A percentile compares a stretch with the other conserved stretches of the same genome.
These are phyloP conservation scores for Penicillium cinerascens DNA, from an alignment of 495 filamentous ascomycete genomes.

Conservation along the genomic window DNA sequence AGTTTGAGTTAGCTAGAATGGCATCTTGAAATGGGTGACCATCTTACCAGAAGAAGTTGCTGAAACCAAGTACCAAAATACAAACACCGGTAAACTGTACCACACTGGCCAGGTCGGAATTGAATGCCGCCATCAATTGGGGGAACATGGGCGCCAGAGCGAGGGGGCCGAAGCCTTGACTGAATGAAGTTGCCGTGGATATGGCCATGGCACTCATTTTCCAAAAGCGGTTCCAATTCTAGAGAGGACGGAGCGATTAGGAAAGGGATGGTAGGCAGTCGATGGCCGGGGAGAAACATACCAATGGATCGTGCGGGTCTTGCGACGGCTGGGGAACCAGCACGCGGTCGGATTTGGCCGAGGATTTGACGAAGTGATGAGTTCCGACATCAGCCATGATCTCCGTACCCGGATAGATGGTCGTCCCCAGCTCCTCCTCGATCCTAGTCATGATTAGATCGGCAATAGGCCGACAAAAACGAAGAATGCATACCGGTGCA, in stretches of 20 bases:
- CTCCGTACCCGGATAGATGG: conserved; percentile 60
- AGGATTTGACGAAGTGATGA: conserved; percentile 59
- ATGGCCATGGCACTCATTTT: conserved; percentile 45
- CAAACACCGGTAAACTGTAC: conserved; percentile 55
- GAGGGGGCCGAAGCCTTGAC: conserved; percentile 57
- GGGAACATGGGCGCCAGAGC: conserved; percentile 57
- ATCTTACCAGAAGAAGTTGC: conserved; percentile 56
- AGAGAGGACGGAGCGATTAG: background rate
- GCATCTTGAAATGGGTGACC: no score
- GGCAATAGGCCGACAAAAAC: background rate
- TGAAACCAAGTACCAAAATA: conserved; percentile 60
- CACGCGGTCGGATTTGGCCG: conserved; percentile 35
- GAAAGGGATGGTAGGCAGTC: background rate
- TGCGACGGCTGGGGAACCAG: conserved; percentile 54
- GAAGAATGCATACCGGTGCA: conserved; percentile 23
- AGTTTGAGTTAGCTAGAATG: no score
- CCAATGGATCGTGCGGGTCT: conserved; percentile 45
- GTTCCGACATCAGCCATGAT: conserved; percentile 58
- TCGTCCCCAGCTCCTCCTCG: conserved; percentile 49
- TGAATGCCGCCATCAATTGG: conserved; percentile 52
- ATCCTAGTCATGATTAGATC: conserved; percentile 17
- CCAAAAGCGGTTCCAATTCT: conserved; percentile 44
- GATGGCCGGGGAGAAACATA: conserved; percentile 7
- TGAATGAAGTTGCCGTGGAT: conserved; percentile 50
- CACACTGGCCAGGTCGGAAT: conserved; percentile 48